Percentiles rank a stretch among this genome's conserved stretches.
phyloP scores from a whole-genome alignment of 768 basidiomycete species.

The Lanmaoa pseudosensibilis region DNA sequence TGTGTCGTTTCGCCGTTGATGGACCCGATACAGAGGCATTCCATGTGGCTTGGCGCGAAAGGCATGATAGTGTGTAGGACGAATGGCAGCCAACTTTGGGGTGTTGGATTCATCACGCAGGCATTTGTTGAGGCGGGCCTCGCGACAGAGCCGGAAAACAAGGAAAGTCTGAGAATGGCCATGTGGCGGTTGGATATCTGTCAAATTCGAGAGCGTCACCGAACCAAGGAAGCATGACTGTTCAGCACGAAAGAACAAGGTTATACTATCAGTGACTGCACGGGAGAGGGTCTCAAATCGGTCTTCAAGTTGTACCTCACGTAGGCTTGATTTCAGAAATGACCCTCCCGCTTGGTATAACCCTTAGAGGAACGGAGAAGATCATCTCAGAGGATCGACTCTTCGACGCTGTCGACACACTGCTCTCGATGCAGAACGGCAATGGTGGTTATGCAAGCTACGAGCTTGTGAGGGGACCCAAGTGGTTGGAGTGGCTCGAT shows the following conservation, averaged over 20 bases:
- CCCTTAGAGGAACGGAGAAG: slow-evolving; percentile 67
- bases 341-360: slow-evolving; percentile 7
- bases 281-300: slow-evolving; percentile 91
- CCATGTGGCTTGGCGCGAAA: slow-evolving; percentile 88
- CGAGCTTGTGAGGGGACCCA: slow-evolving; percentile 81
- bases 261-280: slow-evolving; percentile 94
- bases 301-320: slow-evolving; percentile 80
- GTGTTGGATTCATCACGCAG: slow-evolving; percentile 88
- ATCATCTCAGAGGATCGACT: slow-evolving; percentile 74
- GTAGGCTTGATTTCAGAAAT: slow-evolving; percentile 38
- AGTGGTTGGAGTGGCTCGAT: slow-evolving; percentile 83
- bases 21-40: slow-evolving; percentile 80
- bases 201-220: slow-evolving; percentile 69
- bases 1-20: slow-evolving; percentile 73
- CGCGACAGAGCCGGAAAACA: slow-evolving; percentile 68
- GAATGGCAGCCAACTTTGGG: slow-evolving; percentile 95
- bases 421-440: slow-evolving; percentile 84
- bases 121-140: slow-evolving; percentile 89
- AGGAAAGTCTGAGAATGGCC: slow-evolving; percentile 59
- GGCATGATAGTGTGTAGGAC: slow-evolving; percentile 97
- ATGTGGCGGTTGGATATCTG: slow-evolving; percentile 70
- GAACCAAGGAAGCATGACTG: slow-evolving; percentile 71
- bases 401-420: slow-evolving; percentile 81
- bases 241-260: slow-evolving; percentile 93
- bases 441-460: slow-evolving; percentile 93